phyloP scores from a whole-genome alignment of 2,329 filamentous ascomycete species.

The Cladosporium sp. region DNA sequence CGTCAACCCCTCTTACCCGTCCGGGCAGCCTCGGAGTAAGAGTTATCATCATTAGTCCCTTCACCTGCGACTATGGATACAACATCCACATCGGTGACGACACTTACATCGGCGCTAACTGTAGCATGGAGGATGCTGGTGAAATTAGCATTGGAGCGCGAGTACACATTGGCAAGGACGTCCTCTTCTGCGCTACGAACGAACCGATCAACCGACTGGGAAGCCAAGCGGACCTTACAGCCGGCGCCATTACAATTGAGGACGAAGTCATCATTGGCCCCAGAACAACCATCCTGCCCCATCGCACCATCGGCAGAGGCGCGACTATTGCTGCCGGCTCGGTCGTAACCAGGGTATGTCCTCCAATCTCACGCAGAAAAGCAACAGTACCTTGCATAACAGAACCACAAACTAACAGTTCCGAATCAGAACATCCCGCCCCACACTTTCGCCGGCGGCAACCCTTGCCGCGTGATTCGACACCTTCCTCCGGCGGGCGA shows the following conservation, averaged over 20 bases:
- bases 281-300: slow-evolving; percentile 57
- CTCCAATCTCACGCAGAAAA: not conserved
- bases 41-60: slow-evolving; percentile 78
- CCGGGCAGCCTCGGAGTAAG: slow-evolving; percentile 59
- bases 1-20: not conserved
- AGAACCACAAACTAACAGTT: not conserved
- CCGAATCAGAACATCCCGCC: slow-evolving; percentile 41
- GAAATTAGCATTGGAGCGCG: slow-evolving; percentile 76
- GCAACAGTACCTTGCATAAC: no score
- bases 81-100: slow-evolving; percentile 86
- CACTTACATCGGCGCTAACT: slow-evolving; percentile 77
- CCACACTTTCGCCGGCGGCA: slow-evolving; percentile 45
- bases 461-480: slow-evolving; percentile 48
- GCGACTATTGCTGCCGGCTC: slow-evolving; percentile 52
- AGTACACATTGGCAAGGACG: slow-evolving; percentile 68
- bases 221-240: slow-evolving; percentile 66
- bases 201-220: slow-evolving; percentile 72
- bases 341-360: slow-evolving; percentile 51
- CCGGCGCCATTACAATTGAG: slow-evolving; percentile 70
- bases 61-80: slow-evolving; percentile 92
- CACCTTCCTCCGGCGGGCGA: slow-evolving; percentile 5
- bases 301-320: slow-evolving; percentile 50
- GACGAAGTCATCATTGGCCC: slow-evolving; percentile 65
- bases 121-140: slow-evolving; percentile 81
- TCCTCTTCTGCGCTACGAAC: slow-evolving; percentile 73